Base-by-base conservation (phyloP, 805 yeast species). In the Spathaspora boniae region DNA sequence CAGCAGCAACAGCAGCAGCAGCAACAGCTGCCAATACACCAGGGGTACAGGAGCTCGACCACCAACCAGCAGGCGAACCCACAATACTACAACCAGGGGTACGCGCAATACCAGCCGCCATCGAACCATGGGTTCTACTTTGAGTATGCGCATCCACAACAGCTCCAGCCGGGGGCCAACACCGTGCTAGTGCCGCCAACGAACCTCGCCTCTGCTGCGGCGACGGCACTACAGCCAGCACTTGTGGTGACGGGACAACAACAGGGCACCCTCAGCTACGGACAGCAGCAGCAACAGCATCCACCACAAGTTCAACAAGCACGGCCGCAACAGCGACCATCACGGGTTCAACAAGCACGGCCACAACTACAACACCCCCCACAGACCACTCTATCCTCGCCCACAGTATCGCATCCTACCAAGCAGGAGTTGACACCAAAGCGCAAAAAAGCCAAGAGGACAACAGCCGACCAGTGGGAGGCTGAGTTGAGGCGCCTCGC, bases 401-500 rank as follows among this genome's bases (percentile, higher is more conserved):
- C 18, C 16, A 9, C 27, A 11, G 27, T 22, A 5, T 5, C 36
- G 16, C 5, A 9, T 6, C 14, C 30, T 7, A 6, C 32, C 32
- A 15, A 12, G 26, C 25, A 22, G 25, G 17, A 26, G 8, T 26
- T 26, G 5, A 29, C 33, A 16, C 29, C 55, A n/a, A 58, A 57
- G 38, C 47, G 60, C 31, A 39, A 50, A 3, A 48, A 65, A 38
- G 11, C 12, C 25, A 22, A 22, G 25, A 22, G 12, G 12, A 22
- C 25, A 22, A 22, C 11, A 22, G 12, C 12, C 12, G 11, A 11
- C 12, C 11, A 22, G 25, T 22, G 65, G 9, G 70, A 65, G 38
- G 45, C 45, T 6, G 66, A 65, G 35, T 48, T 68, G 36, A 62
- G 60, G 33, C 62, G 56, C 25, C 36, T 65, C 16, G 73, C 73